Evolutionary conservation across 306 rosid genomes (phyloP).

Genomic region (Cicer pinnatifidum): DNA sequence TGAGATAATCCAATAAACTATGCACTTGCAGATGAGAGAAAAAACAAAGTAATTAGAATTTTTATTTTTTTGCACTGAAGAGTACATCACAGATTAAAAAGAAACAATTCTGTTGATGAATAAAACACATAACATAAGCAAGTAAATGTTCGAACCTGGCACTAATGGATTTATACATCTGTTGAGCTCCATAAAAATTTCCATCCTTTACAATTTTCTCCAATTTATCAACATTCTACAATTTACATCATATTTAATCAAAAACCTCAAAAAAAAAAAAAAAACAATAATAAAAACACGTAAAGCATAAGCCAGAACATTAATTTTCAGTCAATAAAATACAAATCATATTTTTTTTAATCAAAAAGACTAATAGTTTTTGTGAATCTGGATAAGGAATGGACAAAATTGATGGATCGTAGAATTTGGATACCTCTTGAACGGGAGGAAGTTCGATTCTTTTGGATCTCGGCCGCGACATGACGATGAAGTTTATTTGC

Average conservation of each 20-base stretch:
- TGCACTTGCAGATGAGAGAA: conserved; percentile 23
- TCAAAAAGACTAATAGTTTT: neutral
- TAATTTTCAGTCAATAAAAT: neutral
- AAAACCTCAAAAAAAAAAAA: conserved; percentile 26
- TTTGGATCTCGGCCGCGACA: conserved; percentile 78
- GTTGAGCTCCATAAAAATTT: conserved; percentile 93
- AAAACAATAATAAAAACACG: conserved; percentile 11
- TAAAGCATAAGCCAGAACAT: conserved; percentile 7
- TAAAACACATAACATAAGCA: neutral
- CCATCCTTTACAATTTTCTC: conserved; percentile 73
- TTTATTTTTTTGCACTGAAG: neutral
- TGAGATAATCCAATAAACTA: neutral
- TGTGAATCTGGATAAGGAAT: conserved; percentile 21
- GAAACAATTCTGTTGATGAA: conserved; percentile 2
- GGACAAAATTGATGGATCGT: neutral
- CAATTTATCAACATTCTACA: conserved; percentile 86
- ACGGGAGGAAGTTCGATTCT: conserved; percentile 79
- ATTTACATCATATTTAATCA: neutral
- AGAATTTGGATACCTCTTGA: conserved; percentile 54
- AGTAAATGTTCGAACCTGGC: conserved; percentile 62
- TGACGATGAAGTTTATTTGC: conserved; percentile 37
- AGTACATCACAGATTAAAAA: conserved; percentile 1
- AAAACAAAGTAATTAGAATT: neutral
- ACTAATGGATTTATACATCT: conserved; percentile 89
- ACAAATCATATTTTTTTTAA: neutral